Base-by-base conservation (phyloP, 176 grass and related monocot genomes). In the Pontederia crassipes region DNA sequence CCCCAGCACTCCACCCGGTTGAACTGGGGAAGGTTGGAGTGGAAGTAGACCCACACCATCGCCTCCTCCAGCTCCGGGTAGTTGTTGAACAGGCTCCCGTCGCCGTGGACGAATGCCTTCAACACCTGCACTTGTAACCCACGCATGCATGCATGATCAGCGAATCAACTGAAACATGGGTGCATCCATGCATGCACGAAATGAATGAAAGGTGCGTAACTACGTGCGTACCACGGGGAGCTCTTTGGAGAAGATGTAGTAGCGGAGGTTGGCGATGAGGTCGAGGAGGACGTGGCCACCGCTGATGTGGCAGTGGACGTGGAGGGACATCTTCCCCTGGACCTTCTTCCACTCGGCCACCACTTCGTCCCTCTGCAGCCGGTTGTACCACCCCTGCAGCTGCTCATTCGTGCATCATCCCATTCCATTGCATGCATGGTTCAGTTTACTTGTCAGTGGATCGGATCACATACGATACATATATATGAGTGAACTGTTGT, bases 241-340 rank as follows among this genome's bases (percentile, higher is more conserved):
- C 75, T 89, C 89, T 71, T 81, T 95, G 67, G 73, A 76, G 81
- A 95, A 95, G 78, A 95, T 89, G 79, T 83, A 89, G 82, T 83
- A 86, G 20, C 89, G 82, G 29, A 95, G 78, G 49, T 78, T 84
- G 71, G 89, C 89, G 77, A 95, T 89, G 67, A 89, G 74, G 65
- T 95, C 82, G 48, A 95, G 85, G 11, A 95, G 80, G 80, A 95
- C 64, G 67, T 95, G 85, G 0, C 89, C 89, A 58, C 89, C 89
- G 76, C 85, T 89, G 68, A 95, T 95, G 73, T 95, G 89, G 89
- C 89, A 95, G 85, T 95, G 89, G 48, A 95, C 89, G 58, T 89
- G 89, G 52, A 95, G 77, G 54, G 89, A 95, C 89, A 95, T 95
- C 48, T 60, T 57, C 11, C 82, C 89, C 1, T 62, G 73, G 45